These are phyloP conservation scores for Aspergillus sp. DNA, from an alignment of 2,329 filamentous ascomycete genomes.

Conservation along the genomic window DNA sequence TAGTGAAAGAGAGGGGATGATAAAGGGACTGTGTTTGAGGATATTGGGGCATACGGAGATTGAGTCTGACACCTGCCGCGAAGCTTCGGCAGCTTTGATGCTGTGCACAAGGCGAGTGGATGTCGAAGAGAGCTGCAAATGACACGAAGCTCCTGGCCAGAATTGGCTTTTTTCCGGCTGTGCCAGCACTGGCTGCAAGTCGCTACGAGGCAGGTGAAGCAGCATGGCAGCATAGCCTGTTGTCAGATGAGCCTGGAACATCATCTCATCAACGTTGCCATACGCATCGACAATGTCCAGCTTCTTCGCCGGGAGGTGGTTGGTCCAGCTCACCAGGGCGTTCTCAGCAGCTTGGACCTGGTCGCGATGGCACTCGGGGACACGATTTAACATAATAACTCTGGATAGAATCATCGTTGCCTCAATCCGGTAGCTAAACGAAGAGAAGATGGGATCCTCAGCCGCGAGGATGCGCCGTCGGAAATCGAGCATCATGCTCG, in stretches of 20 bases:
- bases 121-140: slow-evolving; percentile 32
- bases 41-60: slow-evolving; percentile 34
- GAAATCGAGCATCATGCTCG: slow-evolving; percentile 55
- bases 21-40: slow-evolving; percentile 33
- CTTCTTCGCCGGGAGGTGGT: slow-evolving; percentile 72
- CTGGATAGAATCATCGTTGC: slow-evolving; percentile 73
- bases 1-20: slow-evolving; percentile 28
- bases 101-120: slow-evolving; percentile 35
- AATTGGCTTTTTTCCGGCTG: not conserved
- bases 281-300: slow-evolving; percentile 66
- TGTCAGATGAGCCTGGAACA: slow-evolving; percentile 40
- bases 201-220: slow-evolving; percentile 74
- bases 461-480: slow-evolving; percentile 65
- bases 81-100: slow-evolving; percentile 38
- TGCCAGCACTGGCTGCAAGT: slow-evolving; percentile 47
- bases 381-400: slow-evolving; percentile 55
- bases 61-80: slow-evolving; percentile 31
- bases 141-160: not conserved
- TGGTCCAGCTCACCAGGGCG: slow-evolving; percentile 68
- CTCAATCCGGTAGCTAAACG: slow-evolving; percentile 79
- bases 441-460: slow-evolving; percentile 66
- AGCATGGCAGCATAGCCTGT: slow-evolving; percentile 59
- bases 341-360: slow-evolving; percentile 60
- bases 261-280: slow-evolving; percentile 69
- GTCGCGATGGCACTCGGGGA: slow-evolving; percentile 45